phyloP scores from a whole-genome alignment of 176 grass and related monocot genomes.

The Oryza coarctata region DNA sequence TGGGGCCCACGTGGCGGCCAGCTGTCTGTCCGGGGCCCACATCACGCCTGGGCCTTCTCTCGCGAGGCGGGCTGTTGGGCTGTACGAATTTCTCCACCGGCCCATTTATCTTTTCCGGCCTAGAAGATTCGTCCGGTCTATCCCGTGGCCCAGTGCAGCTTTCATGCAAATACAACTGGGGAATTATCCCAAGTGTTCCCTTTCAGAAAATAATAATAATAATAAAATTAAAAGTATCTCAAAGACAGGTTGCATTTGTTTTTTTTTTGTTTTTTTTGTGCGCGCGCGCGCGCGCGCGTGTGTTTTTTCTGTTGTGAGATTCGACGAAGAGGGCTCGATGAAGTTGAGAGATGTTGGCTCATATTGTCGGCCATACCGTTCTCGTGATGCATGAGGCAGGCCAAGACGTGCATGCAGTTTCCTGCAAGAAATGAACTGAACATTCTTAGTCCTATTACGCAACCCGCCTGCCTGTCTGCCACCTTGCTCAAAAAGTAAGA shows the following conservation, averaged over 20 bases:
- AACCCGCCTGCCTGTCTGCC: neutral
- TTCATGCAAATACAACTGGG: too few relatives aligned
- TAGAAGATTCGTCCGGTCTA: too few relatives aligned
- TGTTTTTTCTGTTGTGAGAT: neutral
- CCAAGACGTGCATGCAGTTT: neutral
- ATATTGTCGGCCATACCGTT: neutral
- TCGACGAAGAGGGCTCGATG: neutral
- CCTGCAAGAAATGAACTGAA: neutral
- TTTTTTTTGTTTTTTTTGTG: neutral
- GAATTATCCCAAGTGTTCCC: too few relatives aligned
- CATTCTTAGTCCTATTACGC: neutral
- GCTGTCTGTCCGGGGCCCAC: neutral
- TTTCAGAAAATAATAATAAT: too few relatives aligned
- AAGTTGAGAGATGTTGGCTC: neutral
- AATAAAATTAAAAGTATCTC: too few relatives aligned
- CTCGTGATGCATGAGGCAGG: neutral
- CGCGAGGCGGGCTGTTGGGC: too few relatives aligned
- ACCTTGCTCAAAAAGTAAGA: neutral
- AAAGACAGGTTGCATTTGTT: too few relatives aligned
- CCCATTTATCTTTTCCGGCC: too few relatives aligned
- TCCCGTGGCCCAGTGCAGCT: too few relatives aligned
- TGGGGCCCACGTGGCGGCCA: constrained; percentile 29
- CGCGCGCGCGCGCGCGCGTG: too few relatives aligned
- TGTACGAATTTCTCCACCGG: too few relatives aligned
- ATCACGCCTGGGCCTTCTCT: neutral